Percentiles rank a stretch among this genome's conserved stretches.
These are phyloP conservation scores for Silene noctiflora DNA, from an alignment of 179 eudicot genomes.

Conservation along the genomic window DNA sequence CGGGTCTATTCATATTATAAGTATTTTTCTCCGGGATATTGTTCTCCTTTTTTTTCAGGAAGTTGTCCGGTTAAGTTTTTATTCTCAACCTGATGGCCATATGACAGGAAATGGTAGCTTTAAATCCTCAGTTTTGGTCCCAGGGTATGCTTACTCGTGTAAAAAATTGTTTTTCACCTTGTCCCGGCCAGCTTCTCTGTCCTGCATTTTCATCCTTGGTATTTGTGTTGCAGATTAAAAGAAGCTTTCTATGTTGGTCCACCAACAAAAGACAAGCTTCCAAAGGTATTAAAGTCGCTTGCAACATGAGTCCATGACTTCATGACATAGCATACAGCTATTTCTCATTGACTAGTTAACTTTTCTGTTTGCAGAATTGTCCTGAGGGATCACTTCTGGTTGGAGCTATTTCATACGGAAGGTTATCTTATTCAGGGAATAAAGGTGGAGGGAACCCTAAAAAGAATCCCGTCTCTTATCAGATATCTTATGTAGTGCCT, in stretches of 20 bases:
- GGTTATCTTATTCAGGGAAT: conserved; percentile 46
- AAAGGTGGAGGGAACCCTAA: conserved; percentile 55
- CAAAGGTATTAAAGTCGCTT: conserved; percentile 55
- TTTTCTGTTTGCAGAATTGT: conserved; percentile 54
- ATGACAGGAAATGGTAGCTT: conserved; percentile 72
- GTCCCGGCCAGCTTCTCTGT: background rate
- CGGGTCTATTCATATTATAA: conserved; percentile 1
- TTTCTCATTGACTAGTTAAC: conserved; percentile 2
- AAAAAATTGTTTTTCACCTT: background rate
- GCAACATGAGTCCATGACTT: conserved; percentile 6
- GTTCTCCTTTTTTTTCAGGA: conserved; percentile 50
- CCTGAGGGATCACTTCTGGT: conserved; percentile 80
- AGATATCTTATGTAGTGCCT: conserved; percentile 70
- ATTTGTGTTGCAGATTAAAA: conserved; percentile 49
- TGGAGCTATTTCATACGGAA: conserved; percentile 87
- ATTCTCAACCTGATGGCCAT: conserved; percentile 89
- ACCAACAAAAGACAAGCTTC: conserved; percentile 79
- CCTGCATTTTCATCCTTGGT: conserved; percentile 5
- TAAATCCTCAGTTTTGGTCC: conserved; percentile 63
- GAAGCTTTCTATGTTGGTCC: conserved; percentile 92
- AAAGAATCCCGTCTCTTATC: conserved; percentile 71
- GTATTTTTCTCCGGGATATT: conserved; percentile 10
- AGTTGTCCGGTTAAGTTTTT: conserved; percentile 67
- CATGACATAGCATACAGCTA: background rate
- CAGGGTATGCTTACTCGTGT: conserved; percentile 50